Percentiles rank a stretch among this genome's conserved stretches.
These are phyloP conservation scores for Pseudogymnoascus sp. DNA, from an alignment of 2,329 filamentous ascomycete species.

Conservation along the genomic window DNA sequence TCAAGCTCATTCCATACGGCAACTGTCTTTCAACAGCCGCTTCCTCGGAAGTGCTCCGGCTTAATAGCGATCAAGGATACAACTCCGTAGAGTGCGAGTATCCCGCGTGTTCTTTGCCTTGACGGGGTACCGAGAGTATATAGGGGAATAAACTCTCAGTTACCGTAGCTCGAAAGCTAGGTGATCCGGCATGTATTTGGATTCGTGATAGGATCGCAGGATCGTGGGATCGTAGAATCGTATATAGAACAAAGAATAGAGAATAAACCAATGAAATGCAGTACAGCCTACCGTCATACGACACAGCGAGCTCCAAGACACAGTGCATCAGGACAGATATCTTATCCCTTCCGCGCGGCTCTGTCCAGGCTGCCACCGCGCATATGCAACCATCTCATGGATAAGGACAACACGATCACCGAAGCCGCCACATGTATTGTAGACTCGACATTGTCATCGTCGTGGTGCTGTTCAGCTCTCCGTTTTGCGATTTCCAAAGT, in stretches of 20 bases:
- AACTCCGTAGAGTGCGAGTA: constrained; percentile 18
- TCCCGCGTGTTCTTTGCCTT: constrained; percentile 66
- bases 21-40: constrained; percentile 65
- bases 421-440: not conserved
- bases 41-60: constrained; percentile 93
- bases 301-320: not conserved
- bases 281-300: constrained; percentile 5
- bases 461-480: constrained; percentile 1
- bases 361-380: not conserved
- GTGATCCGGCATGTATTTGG: constrained; percentile 20
- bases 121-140: constrained; percentile 79
- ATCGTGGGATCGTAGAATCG: not conserved
- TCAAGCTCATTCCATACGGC: constrained; percentile 92
- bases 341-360: not conserved
- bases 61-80: constrained; percentile 77
- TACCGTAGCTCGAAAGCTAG: constrained; percentile 37
- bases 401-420: not conserved
- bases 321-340: constrained; percentile 2
- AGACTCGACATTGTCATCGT: not conserved
- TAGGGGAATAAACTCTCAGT: constrained; percentile 50
- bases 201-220: not conserved
- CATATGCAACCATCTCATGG: not conserved
- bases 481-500: not conserved
- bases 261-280: constrained; percentile 4
- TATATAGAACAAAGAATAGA: not conserved